Evolutionary conservation across 345 rosid species (phyloP), one percentile per base, ranked within the genome.

Genomic region (Arabidopsis suecica): DNA sequence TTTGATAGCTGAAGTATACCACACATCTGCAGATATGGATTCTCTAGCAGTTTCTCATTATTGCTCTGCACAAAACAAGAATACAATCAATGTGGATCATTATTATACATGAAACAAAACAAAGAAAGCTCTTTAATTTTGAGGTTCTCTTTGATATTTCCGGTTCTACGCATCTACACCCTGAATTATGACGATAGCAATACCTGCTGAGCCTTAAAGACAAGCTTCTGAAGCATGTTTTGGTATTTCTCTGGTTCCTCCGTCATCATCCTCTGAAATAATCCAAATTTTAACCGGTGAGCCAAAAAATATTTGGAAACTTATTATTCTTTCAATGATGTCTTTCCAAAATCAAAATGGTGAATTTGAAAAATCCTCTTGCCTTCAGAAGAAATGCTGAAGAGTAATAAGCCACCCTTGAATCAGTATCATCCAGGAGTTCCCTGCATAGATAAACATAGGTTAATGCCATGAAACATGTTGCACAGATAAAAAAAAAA

Each of bases 171-270:
- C 61, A 40, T 51, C 30, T 16, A 33, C 49, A 76, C 23, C 5
- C 51, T 42, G 13, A 56, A 10, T 22, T 36, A 50, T 77, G 45
- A 61, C 1, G 14, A 55, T 2, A 49, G 11, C 30, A 49, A 42
- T 81, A 92, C 99, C 98, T 95, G 99, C 78, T 95, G 99, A 61
- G 99, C 99, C 83, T 87, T 92, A 74, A 86, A 86, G 69, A 95
- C 86, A 55, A 92, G 99, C 84, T 87, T 92, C 82, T 95, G 97
- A 65, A 95, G 93, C 98, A 90, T 88, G 83, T 83, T 87, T 70
- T 95, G 93, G 84, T 95, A 95, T 76, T 88, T 92, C 61, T 92
- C 97, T 61, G 97, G 98, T 63, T 87, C 85, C 81, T 90, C 96
- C n/a, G 96, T 92, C 98, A 92, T 95, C 99, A 95, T 95, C 82